Conservation (phyloP, 108 stramenopile species). For the Tribonema minus region DNA sequence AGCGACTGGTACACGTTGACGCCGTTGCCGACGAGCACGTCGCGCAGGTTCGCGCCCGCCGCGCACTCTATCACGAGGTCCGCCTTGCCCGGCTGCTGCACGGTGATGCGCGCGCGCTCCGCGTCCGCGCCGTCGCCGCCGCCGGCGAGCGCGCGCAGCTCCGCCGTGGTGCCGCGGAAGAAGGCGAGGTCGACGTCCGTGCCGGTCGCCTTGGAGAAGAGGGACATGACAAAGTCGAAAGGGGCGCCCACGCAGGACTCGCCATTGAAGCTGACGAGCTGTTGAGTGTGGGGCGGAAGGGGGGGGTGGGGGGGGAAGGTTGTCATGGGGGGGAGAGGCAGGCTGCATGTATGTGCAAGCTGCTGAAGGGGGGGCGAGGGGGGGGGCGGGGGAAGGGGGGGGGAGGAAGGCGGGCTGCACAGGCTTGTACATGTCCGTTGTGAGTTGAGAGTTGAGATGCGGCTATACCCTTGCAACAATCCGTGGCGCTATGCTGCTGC, state of each 20-base stretch:
- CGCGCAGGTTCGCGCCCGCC: constrained; percentile 69
- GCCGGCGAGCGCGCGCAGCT: constrained; percentile 62
- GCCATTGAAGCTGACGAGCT: constrained; percentile 35
- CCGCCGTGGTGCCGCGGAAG: constrained; percentile 77
- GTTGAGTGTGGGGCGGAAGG: not conserved
- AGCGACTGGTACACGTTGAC: constrained; percentile 88
- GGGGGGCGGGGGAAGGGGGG: too few relatives aligned
- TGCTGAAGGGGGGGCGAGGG: too few relatives aligned
- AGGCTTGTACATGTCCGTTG: too few relatives aligned
- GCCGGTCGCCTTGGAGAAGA: constrained; percentile 62
- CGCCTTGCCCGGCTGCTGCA: constrained; percentile 67
- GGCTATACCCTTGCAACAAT: too few relatives aligned
- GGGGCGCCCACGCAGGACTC: constrained; percentile 12
- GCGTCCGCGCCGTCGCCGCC: not conserved
- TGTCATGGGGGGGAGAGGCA: too few relatives aligned
- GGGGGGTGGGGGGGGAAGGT: not conserved
- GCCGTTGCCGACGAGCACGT: constrained; percentile 75
- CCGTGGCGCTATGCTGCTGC: too few relatives aligned
- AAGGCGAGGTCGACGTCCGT: constrained; percentile 75
- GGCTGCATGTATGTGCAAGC: not conserved
- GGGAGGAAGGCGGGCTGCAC: not conserved
- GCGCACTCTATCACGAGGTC: constrained; percentile 53
- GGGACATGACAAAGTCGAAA: constrained; percentile 78
- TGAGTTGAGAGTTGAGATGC: too few relatives aligned
- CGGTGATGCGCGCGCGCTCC: constrained; percentile 54